These are phyloP conservation scores for Volutella citrinella DNA, from an alignment of 2,329 filamentous ascomycete species.

Conservation along the genomic window DNA sequence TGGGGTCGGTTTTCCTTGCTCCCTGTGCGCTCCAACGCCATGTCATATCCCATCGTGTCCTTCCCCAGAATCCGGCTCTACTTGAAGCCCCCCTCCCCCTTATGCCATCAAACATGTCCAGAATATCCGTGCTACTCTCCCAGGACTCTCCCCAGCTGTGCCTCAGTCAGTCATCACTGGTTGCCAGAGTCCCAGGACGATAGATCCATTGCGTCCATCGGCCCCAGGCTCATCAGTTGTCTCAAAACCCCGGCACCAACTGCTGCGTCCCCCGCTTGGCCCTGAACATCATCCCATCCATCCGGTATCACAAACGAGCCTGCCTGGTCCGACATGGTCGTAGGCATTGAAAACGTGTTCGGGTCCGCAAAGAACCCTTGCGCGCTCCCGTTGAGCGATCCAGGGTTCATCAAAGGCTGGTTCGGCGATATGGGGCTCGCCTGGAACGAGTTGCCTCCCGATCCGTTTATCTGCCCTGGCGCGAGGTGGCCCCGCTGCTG, in stretches of 20 bases:
- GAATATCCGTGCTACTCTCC: background rate
- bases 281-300: conserved; percentile 43
- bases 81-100: too few relatives aligned
- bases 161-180: conserved; percentile 18
- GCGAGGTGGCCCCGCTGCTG: conserved; percentile 26
- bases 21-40: too few relatives aligned
- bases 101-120: too few relatives aligned
- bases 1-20: too few relatives aligned
- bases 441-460: conserved; percentile 47
- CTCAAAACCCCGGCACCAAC: conserved; percentile 56
- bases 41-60: conserved; percentile 1
- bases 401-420: conserved; percentile 36
- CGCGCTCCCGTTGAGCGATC: conserved; percentile 34
- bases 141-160: conserved; percentile 3
- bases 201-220: conserved; percentile 60
- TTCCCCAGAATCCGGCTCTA: conserved; percentile 1
- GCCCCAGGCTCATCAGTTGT: conserved; percentile 55
- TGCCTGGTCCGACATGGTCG: conserved; percentile 19
- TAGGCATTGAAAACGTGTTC: conserved; percentile 33
- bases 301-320: conserved; percentile 40
- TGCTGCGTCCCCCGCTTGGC: conserved; percentile 48
- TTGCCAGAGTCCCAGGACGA: conserved; percentile 43
- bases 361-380: conserved; percentile 40
- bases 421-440: conserved; percentile 48
- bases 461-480: conserved; percentile 32